Evolutionary conservation across 768 basidiomycete species (phyloP).

Genomic region (Lactarius hengduanensis): DNA sequence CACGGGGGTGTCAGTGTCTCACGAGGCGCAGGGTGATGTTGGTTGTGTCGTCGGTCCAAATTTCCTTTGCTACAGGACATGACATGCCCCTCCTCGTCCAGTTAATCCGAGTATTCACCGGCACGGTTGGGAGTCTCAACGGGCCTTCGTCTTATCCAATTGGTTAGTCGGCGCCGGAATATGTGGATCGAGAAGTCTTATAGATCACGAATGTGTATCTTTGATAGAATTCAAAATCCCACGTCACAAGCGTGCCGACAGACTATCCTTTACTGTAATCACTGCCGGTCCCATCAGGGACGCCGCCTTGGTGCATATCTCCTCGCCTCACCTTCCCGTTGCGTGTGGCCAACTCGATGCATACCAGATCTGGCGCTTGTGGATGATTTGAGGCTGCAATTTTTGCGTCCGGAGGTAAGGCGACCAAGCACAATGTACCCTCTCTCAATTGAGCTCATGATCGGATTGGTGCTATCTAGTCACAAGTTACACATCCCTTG

Average conservation of each 20-base stretch:
- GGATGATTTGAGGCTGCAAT: conserved; percentile 22
- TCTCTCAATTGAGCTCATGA: too few relatives aligned
- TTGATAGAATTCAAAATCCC: neutral
- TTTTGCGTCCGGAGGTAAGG: conserved; percentile 9
- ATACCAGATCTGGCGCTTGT: conserved; percentile 24
- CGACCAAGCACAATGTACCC: too few relatives aligned
- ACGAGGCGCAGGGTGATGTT: conserved; percentile 10
- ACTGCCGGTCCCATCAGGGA: conserved; percentile 14
- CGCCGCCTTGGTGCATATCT: conserved; percentile 11
- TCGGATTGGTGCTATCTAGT: neutral
- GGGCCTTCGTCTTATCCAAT: neutral
- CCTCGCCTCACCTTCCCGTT: neutral
- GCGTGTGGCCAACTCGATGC: neutral
- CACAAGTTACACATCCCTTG: conserved; percentile 8
- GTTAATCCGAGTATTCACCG: conserved; percentile 9
- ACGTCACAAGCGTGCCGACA: neutral
- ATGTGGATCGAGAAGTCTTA: conserved; percentile 5
- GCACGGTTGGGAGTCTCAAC: neutral
- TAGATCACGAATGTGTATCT: conserved; percentile 21
- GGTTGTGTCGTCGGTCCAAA: conserved; percentile 3
- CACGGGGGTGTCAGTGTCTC: neutral
- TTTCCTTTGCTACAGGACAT: conserved; percentile 19
- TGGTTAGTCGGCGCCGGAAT: conserved; percentile 10
- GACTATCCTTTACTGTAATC: neutral
- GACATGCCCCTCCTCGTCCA: conserved; percentile 15